Evolutionary conservation across 768 basidiomycete genomes (phyloP), one percentile per base, ranked within the genome.

Genomic region (Tulasnella sp.): DNA sequence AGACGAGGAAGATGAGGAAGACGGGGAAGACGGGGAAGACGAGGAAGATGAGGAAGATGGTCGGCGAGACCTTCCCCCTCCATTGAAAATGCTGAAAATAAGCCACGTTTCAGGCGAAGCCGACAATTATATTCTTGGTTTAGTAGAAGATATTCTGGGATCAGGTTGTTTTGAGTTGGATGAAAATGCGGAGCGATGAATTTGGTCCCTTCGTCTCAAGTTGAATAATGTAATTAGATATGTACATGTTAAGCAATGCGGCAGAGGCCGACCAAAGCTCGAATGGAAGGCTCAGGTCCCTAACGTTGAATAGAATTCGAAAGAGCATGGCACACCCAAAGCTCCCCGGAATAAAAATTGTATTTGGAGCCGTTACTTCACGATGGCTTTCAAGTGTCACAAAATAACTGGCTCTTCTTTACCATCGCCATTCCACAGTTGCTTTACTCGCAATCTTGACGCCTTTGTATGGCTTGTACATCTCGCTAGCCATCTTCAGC

Each of bases 401-500:
- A 22, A 15, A 34, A n/a, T 4, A 8, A n/a, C 15, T 25, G 25
- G 36, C 4, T 38, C 1, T 37, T 3, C 31, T 58, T 52, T 79
- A 84, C 83, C 84, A 84, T 73, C 88, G 80, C 82, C 86, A 93
- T 82, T 94, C 93, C 4, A 94, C 85, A 73, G 88, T 86, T 0
- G 91, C 92, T n/a, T 84, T 81, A 39, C 88, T 88, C 52, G 86
- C 85, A 67, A 90, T 89, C 80, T 94, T 85, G 71, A 97, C 91
- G 19, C 96, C 96, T 82, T 96, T 97, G 84, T 92, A 97, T 14
- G 93, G 92, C 83, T 96, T 97, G 83, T 96, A 96, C 14, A 83
- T 83, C 82, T 96, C 93, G 15, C 91, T 90, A 1, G 86, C 90
- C 36, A 93, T 84, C 82, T 90, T 93, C 64, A 97, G 87, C 79